Percentiles rank a stretch among this genome's conserved stretches.
These are phyloP conservation scores for Coemansia pectinata DNA, from an alignment of 192 early-diverging fungal genomes.

Conservation along the genomic window DNA sequence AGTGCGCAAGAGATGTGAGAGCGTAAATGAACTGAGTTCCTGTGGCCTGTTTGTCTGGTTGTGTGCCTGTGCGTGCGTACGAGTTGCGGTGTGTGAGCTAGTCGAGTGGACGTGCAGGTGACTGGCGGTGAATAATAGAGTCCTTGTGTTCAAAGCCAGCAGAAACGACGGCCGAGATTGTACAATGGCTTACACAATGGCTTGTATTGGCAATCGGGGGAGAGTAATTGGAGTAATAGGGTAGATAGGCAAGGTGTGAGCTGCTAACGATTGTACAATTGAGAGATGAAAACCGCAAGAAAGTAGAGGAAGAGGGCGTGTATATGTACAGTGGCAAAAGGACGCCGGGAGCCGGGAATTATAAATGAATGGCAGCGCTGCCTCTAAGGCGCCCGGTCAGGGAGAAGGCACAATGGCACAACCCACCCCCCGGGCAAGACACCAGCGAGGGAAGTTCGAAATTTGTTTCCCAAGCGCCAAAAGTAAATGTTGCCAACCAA, in stretches of 20 bases:
- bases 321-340: neutral
- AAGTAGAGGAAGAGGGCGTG: neutral
- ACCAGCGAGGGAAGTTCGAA: neutral
- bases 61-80: neutral
- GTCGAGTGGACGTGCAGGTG: neutral
- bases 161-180: conserved; percentile 10
- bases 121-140: conserved; percentile 4
- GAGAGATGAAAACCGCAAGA: neutral
- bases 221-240: conserved; percentile 10
- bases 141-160: conserved; percentile 13
- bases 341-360: conserved; percentile 6
- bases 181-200: conserved; percentile 30
- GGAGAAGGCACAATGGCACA: conserved; percentile 2
- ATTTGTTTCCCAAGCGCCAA: neutral
- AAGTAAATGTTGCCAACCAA: neutral
- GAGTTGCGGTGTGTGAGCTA: conserved; percentile 1
- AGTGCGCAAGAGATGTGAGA: neutral
- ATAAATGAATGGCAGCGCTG: conserved; percentile 15
- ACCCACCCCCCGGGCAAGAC: neutral
- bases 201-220: neutral
- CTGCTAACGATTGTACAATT: conserved; percentile 37
- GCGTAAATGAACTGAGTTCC: neutral
- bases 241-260: neutral
- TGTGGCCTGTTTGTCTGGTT: neutral
- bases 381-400: neutral